phyloP scores from a whole-genome alignment of 148 eudicot species.

The Vaccinium darrowii region DNA sequence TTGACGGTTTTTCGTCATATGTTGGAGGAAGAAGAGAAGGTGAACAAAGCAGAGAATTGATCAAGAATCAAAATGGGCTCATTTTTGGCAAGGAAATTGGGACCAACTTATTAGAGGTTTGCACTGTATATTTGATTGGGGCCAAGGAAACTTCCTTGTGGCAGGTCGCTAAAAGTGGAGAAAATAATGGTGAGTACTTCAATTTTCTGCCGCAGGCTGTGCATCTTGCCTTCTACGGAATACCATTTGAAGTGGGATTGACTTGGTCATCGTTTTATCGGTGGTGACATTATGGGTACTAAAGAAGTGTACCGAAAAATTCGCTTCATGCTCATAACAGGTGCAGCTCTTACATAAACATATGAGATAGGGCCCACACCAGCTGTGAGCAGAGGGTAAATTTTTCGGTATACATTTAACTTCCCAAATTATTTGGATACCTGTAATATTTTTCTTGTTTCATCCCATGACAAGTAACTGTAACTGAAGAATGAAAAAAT shows the following conservation, averaged over 20 bases:
- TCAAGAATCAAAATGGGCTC: conserved; percentile 11
- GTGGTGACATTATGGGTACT: no score
- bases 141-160: conserved; percentile 22
- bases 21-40: conserved; percentile 35
- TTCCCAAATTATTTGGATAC: no score
- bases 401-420: neutral
- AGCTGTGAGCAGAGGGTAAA: neutral
- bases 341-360: neutral
- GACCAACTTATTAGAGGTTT: conserved; percentile 18
- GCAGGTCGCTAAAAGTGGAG: conserved; percentile 24
- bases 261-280: neutral
- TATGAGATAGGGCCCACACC: neutral
- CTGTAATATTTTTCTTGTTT: neutral
- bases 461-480: neutral
- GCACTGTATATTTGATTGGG: conserved; percentile 14
- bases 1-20: neutral
- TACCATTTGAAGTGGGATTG: neutral
- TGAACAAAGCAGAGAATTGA: conserved; percentile 28
- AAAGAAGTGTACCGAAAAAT: neutral
- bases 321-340: no score
- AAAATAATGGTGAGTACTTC: conserved; percentile 1
- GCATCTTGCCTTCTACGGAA: neutral
- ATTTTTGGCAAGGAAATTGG: conserved; percentile 1
- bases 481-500: neutral
- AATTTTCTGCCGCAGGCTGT: neutral